Evolutionary conservation across 306 rosid species (phyloP).

Genomic region (Sophora flavescens): DNA sequence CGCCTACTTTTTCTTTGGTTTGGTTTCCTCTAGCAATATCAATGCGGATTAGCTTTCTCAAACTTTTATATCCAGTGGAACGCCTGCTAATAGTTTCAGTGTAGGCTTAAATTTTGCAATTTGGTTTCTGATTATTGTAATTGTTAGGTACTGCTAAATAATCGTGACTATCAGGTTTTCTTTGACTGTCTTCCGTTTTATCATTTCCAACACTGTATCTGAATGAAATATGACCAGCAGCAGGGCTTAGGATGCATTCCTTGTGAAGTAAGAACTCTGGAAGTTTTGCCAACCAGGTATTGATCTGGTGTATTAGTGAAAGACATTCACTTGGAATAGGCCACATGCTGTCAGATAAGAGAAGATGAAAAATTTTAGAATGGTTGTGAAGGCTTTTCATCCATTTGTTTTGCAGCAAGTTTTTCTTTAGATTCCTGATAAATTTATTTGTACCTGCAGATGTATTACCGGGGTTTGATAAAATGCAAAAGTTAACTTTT

Average conservation of each 20-base stretch:
- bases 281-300: constrained; percentile 24
- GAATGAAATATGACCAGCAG: constrained; percentile 35
- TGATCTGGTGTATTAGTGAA: neutral
- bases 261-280: constrained; percentile 27
- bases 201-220: constrained; percentile 26
- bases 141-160: constrained; percentile 24
- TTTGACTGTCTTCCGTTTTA: constrained; percentile 31
- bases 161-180: constrained; percentile 4
- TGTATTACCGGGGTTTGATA: neutral
- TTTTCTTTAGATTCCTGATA: neutral
- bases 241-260: constrained; percentile 33
- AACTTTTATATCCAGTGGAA: constrained; percentile 24
- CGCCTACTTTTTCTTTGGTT: constrained; percentile 52
- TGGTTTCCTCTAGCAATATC: neutral
- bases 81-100: constrained; percentile 11
- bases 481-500: neutral
- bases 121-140: constrained; percentile 28
- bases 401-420: constrained; percentile 8
- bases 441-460: neutral
- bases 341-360: neutral
- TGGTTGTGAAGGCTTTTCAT: neutral
- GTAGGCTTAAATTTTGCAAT: constrained; percentile 34
- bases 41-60: constrained; percentile 12
- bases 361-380: constrained; percentile 6
- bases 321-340: neutral